Conservation (phyloP, 1,139 yeast species). For the Candida frijolesensis region DNA sequence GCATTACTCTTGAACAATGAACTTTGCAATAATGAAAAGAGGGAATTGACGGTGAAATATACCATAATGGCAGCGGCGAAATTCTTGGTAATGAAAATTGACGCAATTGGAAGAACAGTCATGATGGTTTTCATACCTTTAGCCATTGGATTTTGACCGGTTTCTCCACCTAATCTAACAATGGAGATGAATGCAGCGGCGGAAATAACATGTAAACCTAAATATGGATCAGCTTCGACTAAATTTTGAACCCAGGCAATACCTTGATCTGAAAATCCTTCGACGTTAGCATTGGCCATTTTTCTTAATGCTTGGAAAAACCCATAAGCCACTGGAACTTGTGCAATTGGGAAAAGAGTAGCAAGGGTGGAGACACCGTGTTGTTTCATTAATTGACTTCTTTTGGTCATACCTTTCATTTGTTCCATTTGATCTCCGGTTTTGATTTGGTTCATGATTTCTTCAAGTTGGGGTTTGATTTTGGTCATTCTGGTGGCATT, state of each 20-base stretch:
- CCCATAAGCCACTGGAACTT: conserved; percentile 86
- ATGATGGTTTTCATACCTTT: conserved; percentile 75
- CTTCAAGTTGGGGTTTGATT: conserved; percentile 78
- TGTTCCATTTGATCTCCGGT: conserved; percentile 53
- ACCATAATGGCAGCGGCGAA: conserved; percentile 83
- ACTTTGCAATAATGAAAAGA: conserved; percentile 74
- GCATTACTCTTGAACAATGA: conserved; percentile 57
- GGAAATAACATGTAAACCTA: conserved; percentile 82
- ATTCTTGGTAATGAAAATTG: conserved; percentile 84
- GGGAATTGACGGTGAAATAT: conserved; percentile 81
- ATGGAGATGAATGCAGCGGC: conserved; percentile 79
- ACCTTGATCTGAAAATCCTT: conserved; percentile 80
- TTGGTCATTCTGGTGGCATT: conserved; percentile 77
- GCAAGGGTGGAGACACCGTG: conserved; percentile 78
- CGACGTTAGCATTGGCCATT: conserved; percentile 84
- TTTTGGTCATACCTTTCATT: conserved; percentile 53
- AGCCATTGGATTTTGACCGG: conserved; percentile 71
- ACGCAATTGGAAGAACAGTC: conserved; percentile 73
- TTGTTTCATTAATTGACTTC: conserved; percentile 66
- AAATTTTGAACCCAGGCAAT: conserved; percentile 80
- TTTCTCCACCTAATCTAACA: conserved; percentile 88
- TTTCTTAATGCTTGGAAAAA: conserved; percentile 84
- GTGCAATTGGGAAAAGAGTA: conserved; percentile 67
- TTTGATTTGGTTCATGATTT: conserved; percentile 42
- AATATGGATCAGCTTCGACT: conserved; percentile 84